These are phyloP conservation scores for Phytophthora cryptogea DNA, from an alignment of 352 stramenopile genomes.

Conservation along the genomic window DNA sequence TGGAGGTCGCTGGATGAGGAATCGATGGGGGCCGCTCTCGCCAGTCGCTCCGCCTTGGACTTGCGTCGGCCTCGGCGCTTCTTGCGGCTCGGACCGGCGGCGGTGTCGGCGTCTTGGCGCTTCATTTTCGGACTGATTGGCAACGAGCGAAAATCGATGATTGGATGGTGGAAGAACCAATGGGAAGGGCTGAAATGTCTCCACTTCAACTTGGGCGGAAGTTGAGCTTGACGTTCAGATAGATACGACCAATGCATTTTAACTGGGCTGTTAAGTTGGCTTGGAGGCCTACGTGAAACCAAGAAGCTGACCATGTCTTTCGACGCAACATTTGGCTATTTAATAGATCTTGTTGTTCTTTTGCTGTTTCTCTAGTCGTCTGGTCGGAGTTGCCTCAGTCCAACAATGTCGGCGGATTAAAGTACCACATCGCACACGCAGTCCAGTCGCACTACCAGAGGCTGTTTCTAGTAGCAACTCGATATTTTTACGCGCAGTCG, in stretches of 20 bases:
- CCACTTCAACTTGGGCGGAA: conserved; percentile 20
- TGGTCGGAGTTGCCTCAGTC: too few species aligned
- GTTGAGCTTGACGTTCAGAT: background rate
- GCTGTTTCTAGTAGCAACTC: conserved; percentile 8
- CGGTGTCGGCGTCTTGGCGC: background rate
- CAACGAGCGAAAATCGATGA: conserved; percentile 9
- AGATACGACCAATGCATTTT: too few species aligned
- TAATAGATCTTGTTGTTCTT: background rate
- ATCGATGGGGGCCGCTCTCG: conserved; percentile 7
- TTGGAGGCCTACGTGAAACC: too few species aligned
- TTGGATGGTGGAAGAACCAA: conserved; percentile 9
- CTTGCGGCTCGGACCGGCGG: conserved; percentile 21
- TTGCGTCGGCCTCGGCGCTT: conserved; percentile 46
- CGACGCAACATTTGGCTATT: conserved; percentile 4
- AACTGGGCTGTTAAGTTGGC: too few species aligned
- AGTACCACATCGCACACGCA: background rate
- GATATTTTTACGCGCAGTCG: conserved; percentile 28
- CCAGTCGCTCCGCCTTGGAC: conserved; percentile 59
- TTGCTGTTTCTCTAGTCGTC: conserved; percentile 1
- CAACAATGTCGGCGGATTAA: background rate
- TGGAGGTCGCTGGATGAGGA: conserved; percentile 22
- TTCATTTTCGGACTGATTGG: conserved; percentile 24
- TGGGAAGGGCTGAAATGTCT: background rate
- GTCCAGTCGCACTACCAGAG: background rate
- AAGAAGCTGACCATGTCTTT: too few species aligned